Conservation (phyloP, 2,329 filamentous ascomycete genomes). For the Colletotrichum sp. region DNA sequence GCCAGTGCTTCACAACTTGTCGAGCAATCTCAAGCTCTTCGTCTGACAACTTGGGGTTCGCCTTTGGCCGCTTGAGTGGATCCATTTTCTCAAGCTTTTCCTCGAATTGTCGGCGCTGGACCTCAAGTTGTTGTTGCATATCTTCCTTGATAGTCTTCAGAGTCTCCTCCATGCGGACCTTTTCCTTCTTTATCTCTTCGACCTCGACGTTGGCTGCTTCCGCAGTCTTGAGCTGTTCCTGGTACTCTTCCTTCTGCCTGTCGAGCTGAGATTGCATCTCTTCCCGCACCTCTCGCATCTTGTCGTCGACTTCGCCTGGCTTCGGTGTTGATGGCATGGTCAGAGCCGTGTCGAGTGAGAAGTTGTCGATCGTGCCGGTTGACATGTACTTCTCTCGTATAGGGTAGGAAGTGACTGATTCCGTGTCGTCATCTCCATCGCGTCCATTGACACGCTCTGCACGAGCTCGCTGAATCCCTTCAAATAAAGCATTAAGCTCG, state of each 20-base stretch:
- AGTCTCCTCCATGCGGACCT: conserved; percentile 82
- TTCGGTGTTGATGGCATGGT: conserved; percentile 94
- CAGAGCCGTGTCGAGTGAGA: conserved; percentile 90
- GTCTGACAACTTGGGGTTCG: conserved; percentile 70
- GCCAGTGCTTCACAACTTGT: conserved; percentile 76
- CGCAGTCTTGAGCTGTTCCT: conserved; percentile 76
- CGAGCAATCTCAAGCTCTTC: conserved; percentile 75
- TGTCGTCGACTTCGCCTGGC: conserved; percentile 77
- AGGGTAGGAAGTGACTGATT: conserved; percentile 87
- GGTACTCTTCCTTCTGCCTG: conserved; percentile 82
- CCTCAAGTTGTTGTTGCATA: conserved; percentile 84
- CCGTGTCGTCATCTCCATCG: conserved; percentile 86
- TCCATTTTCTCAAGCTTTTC: conserved; percentile 80
- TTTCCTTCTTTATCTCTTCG: conserved; percentile 84
- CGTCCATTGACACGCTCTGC: conserved; percentile 75
- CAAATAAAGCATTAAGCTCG: conserved; percentile 90
- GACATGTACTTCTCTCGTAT: conserved; percentile 95
- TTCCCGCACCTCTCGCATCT: conserved; percentile 75
- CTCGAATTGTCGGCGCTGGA: conserved; percentile 85
- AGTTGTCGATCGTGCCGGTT: conserved; percentile 92
- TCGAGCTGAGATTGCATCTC: conserved; percentile 86
- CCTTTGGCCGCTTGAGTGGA: conserved; percentile 64
- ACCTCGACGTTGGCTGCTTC: conserved; percentile 79
- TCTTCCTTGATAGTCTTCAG: conserved; percentile 81
- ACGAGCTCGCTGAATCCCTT: conserved; percentile 88